A percentile compares a stretch with the other conserved stretches of the same genome.
These are phyloP conservation scores for Cornus suecica DNA, from an alignment of 148 eudicot species.

Conservation along the genomic window DNA sequence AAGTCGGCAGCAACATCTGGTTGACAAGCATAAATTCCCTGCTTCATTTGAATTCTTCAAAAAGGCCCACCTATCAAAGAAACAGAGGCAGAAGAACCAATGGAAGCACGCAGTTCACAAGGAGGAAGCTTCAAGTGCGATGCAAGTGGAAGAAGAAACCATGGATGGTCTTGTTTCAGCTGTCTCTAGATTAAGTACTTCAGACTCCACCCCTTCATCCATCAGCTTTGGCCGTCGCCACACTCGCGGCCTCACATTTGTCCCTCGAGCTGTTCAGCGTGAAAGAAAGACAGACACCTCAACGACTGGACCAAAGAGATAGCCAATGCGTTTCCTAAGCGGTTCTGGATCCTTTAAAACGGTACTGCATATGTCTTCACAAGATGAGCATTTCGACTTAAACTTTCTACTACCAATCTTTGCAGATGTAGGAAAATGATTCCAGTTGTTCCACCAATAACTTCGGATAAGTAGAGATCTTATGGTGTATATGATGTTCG, in stretches of 20 bases:
- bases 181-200: conserved; percentile 65
- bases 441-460: not conserved
- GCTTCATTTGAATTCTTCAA: conserved; percentile 77
- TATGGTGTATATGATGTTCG: not conserved
- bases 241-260: conserved; percentile 68
- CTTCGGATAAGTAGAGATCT: not conserved
- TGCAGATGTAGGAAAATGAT: not conserved
- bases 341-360: not conserved
- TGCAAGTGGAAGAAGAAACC: conserved; percentile 74
- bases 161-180: conserved; percentile 70
- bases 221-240: conserved; percentile 86
- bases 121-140: conserved; percentile 51
- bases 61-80: conserved; percentile 75
- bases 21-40: conserved; percentile 93
- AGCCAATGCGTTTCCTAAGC: not conserved
- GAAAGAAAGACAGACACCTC: conserved; percentile 31
- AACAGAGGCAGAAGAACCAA: conserved; percentile 66
- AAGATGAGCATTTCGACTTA: not conserved
- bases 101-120: conserved; percentile 36
- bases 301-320: conserved; percentile 18
- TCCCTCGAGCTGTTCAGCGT: conserved; percentile 72
- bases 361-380: not conserved
- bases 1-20: conserved; percentile 82
- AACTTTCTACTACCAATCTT: not conserved
- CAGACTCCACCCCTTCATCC: conserved; percentile 62